Base-by-base conservation (phyloP, 495 filamentous ascomycete genomes). In the Lophium mytilinum region DNA sequence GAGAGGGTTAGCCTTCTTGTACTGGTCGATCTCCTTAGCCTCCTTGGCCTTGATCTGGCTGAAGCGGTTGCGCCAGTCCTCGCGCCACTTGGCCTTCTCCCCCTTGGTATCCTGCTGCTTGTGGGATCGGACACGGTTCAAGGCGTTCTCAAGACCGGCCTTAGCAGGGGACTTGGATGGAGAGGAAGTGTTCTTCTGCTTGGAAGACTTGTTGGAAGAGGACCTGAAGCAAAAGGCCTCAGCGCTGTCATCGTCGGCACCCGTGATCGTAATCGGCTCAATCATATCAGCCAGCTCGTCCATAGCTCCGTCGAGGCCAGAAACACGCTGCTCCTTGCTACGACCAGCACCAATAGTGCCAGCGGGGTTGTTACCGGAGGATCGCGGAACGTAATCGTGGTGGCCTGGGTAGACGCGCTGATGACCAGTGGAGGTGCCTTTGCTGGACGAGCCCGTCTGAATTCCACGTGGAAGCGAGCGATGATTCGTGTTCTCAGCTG, bases 121-220 rank as follows among this genome's bases (percentile, higher is more conserved):
- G n/a, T 15, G 9, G 19, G 57, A 42, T 12, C 53, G 21, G 37
- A 70, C 52, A 48, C 63, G 70, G 58, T 68, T 66, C 4, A 66
- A 67, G 15, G 70, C 57, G 17, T 65, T 50, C 56, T 69, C 68
- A 52, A 71, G 67, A 57, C 58, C 64, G 35, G 56, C 68, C 37
- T 67, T 63, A 4, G 69, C 64, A 17, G 69, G 69, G 18, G 58
- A 64, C 46, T 59, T 60, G 9, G 55, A 39, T 36, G 59, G 57
- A 4, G 62, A 55, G 18, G 48, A 30, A 8, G 40, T 19, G 21
- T 33, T 6, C 50, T 37, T 37, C 11, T 37, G 12, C 50, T 52
- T 48, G 12, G 2, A 21, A 9, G 14, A 15, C 17, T 24, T 48
- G 6, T 18, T 24, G 33, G 48, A 49, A 9, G 36, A 51, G 12